Evolutionary conservation across 805 yeast species (phyloP).

Genomic region (Cyberlindnera americana): DNA sequence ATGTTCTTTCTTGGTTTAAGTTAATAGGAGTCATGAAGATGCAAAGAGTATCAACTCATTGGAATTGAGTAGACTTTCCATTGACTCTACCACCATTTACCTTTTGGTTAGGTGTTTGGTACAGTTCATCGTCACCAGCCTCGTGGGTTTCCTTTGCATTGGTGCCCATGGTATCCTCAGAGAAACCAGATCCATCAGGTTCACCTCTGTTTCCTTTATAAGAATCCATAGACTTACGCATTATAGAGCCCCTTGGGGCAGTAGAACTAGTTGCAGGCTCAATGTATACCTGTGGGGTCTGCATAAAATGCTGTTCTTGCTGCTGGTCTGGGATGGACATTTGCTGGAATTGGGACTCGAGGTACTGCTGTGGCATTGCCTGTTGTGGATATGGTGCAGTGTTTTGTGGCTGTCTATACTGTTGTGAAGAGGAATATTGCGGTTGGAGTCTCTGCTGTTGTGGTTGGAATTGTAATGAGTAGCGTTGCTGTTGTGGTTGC

Average conservation of each 20-base stretch:
- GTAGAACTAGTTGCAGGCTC: constrained; percentile 14
- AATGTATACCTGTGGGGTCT: constrained; percentile 15
- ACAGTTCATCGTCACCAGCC: constrained; percentile 9
- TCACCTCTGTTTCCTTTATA: constrained; percentile 4
- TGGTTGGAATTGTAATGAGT: constrained; percentile 7
- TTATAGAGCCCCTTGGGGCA: background rate
- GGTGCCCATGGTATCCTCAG: constrained; percentile 22
- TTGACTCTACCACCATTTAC: constrained; percentile 34
- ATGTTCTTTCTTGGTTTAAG: no score
- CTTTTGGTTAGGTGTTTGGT: background rate
- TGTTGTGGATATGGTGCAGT: constrained; percentile 12
- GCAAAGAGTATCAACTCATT: background rate
- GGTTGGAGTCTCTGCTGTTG: constrained; percentile 14
- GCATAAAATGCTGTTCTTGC: constrained; percentile 1
- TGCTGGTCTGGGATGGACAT: constrained; percentile 5
- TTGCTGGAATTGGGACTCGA: constrained; percentile 11
- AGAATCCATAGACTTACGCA: constrained; percentile 12
- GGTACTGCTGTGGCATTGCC: constrained; percentile 9
- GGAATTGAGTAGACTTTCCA: constrained; percentile 1
- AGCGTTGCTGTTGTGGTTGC: constrained; percentile 12
- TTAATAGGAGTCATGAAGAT: no score
- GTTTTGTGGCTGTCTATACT: constrained; percentile 4
- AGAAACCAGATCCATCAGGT: constrained; percentile 22
- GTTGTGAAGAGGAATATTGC: constrained; percentile 1
- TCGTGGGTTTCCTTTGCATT: constrained; percentile 27